Base-by-base conservation (phyloP, 768 basidiomycete species). In the Trametes villosa region DNA sequence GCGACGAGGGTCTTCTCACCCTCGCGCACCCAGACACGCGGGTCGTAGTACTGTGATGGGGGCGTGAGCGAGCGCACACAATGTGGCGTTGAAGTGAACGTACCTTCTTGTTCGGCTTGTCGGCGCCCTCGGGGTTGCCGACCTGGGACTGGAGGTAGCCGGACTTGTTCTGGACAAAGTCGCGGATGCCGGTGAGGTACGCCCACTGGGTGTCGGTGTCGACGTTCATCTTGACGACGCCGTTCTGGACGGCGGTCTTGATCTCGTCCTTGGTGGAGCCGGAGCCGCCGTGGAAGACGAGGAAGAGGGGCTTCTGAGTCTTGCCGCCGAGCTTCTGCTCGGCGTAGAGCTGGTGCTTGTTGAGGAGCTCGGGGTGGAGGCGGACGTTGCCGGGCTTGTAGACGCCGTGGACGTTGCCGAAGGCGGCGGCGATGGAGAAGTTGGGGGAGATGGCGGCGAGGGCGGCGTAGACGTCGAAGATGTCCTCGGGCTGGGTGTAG, bases 231-330 rank as follows among this genome's bases (percentile, higher is more conserved):
- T 99, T 99, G 73, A 98, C 88, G 41, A 97, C 96, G 70, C 96
- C 96, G 74, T 96, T 83, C 53, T 77, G 71, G 66, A 98, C 97
- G 59, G 96, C 96, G 47, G 88, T 93, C 68, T 80, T 81, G 79
- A 98, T 99, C 78, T 99, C 97, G 47, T 96, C 90, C 78, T 94
- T 94, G 67, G 91, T 87, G 31, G 97, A 98, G 45, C 97, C 97
- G 53, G 97, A 98, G 65, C 97, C 97, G 77, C 97, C 97, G 80
- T 99, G 97, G 94, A 98, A 99, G 76, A 98, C 97, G 63, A 98
- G 92, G 86, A 89, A 98, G 68, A 97, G 78, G 65, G 97, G 97
- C 78, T 92, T 87, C 71, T 82, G 75, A 61, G 78, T 73, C 65
- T 82, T 79, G 46, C 83, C 80, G 49, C 83, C 83, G 63, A 91